phyloP scores from a whole-genome alignment of 768 basidiomycete species.

The Sporobolomyces roseus region DNA sequence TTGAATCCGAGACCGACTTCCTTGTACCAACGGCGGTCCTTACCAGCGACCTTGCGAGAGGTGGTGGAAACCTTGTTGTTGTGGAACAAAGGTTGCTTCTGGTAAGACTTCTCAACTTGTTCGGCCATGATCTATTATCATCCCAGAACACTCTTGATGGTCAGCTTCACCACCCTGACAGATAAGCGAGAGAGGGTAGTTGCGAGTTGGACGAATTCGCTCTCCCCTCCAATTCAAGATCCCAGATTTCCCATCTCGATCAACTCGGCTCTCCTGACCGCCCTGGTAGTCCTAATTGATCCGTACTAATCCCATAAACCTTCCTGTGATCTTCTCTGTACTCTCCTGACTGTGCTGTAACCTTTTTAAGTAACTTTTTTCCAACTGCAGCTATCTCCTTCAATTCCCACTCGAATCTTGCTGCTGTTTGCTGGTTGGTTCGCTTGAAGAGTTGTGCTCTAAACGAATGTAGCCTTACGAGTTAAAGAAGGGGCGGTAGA shows the following conservation, averaged over 20 bases:
- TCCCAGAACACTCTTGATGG: not conserved
- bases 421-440: not conserved
- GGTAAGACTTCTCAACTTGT: conserved; percentile 94
- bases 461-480: not conserved
- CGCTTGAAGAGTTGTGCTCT: not conserved
- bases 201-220: no score
- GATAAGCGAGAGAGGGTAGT: no score
- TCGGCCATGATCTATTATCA: conserved; percentile 48
- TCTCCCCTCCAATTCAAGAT: no score
- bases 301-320: not conserved
- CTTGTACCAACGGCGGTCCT: conserved; percentile 98
- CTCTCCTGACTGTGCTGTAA: not conserved
- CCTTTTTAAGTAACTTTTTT: not conserved
- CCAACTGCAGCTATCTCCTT: not conserved
- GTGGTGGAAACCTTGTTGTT: conserved; percentile 88
- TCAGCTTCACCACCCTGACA: not conserved
- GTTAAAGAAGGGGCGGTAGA: conserved; percentile 19
- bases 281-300: not conserved
- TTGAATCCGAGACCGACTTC: conserved; percentile 47
- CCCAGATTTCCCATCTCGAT: not conserved
- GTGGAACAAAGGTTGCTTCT: conserved; percentile 97
- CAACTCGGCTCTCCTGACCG: conserved; percentile 1
- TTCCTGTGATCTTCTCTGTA: not conserved
- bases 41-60: conserved; percentile 86
- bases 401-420: not conserved